Evolutionary conservation across 31 red algal genomes (phyloP).

Genomic region (Asparagopsis taxiformis): DNA sequence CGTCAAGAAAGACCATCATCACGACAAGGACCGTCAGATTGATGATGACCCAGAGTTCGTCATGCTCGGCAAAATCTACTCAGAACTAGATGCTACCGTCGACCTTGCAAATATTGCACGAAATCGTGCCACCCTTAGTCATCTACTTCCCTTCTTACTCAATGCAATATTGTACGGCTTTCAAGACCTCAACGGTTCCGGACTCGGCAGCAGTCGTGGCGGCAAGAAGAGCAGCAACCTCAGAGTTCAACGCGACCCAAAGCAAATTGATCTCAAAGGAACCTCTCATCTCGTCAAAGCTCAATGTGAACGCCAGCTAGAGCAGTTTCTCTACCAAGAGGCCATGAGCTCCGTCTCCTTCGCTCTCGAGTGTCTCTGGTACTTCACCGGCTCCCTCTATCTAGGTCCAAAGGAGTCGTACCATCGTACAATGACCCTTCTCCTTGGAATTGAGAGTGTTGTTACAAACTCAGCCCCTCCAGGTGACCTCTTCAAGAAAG

Average conservation of each 20-base stretch:
- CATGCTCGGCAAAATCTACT: constrained; percentile 87
- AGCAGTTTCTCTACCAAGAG: constrained; percentile 76
- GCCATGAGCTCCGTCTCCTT: constrained; percentile 80
- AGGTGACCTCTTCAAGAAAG: constrained; percentile 80
- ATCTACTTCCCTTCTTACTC: constrained; percentile 89
- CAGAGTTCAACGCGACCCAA: constrained; percentile 36
- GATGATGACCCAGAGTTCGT: constrained; percentile 82
- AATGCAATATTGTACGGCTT: constrained; percentile 93
- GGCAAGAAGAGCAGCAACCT: constrained; percentile 40
- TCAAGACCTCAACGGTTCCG: constrained; percentile 33
- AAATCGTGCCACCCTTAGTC: constrained; percentile 50
- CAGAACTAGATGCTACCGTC: constrained; percentile 61
- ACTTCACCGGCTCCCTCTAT: constrained; percentile 76
- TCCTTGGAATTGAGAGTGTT: constrained; percentile 87
- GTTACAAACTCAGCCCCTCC: constrained; percentile 73
- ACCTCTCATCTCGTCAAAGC: constrained; percentile 69
- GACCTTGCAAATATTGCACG: constrained; percentile 61
- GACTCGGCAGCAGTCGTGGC: constrained; percentile 31
- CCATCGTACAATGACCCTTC: constrained; percentile 86
- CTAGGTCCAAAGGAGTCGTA: constrained; percentile 76
- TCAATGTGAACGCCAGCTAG: constrained; percentile 77
- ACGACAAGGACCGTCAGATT: constrained; percentile 43
- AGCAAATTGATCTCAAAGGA: constrained; percentile 46
- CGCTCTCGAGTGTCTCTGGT: constrained; percentile 90
- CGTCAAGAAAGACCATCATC: constrained; percentile 24